Evolutionary conservation across 2,329 filamentous ascomycete genomes (phyloP).

Genomic region (Aspergillus fischeri): DNA sequence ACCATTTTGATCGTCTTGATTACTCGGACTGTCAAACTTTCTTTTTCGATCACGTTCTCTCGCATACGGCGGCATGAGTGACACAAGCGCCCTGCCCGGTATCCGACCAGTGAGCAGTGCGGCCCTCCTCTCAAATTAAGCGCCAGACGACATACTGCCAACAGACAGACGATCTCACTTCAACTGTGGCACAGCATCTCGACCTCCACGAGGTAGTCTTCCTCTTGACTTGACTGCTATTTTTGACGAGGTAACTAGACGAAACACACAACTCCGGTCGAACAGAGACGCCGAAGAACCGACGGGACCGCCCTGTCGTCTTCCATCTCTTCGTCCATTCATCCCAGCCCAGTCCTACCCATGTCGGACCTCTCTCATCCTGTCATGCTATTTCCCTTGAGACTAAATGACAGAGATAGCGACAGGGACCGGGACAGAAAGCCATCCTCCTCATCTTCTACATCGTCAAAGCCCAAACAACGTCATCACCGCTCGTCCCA

Average conservation of each 20-base stretch:
- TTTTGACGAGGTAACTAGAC: constrained; percentile 23
- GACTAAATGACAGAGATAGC: constrained; percentile 33
- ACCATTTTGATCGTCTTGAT: constrained; percentile 2
- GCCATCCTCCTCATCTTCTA: constrained; percentile 23
- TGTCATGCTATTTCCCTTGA: constrained; percentile 37
- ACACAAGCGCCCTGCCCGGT: constrained; percentile 25
- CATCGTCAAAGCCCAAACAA: constrained; percentile 25
- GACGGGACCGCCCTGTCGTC: constrained; percentile 10
- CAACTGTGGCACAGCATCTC: constrained; percentile 5
- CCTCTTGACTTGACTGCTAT: constrained; percentile 1
- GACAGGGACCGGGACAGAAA: constrained; percentile 26
- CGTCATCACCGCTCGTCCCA: constrained; percentile 29
- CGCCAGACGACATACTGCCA: constrained; percentile 23
- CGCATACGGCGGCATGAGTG: constrained; percentile 23
- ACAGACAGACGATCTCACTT: neutral
- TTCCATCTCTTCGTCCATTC: constrained; percentile 17
- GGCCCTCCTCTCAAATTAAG: constrained; percentile 21
- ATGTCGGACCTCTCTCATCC: constrained; percentile 17
- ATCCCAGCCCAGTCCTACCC: constrained; percentile 21
- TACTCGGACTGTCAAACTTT: neutral
- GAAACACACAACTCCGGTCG: constrained; percentile 11
- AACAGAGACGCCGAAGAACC: constrained; percentile 9
- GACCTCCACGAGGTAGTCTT: constrained; percentile 4
- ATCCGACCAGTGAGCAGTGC: constrained; percentile 23
- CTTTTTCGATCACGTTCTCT: constrained; percentile 3